Conservation (phyloP, 176 grass and related monocot species). For the Oryza glumipatula region DNA sequence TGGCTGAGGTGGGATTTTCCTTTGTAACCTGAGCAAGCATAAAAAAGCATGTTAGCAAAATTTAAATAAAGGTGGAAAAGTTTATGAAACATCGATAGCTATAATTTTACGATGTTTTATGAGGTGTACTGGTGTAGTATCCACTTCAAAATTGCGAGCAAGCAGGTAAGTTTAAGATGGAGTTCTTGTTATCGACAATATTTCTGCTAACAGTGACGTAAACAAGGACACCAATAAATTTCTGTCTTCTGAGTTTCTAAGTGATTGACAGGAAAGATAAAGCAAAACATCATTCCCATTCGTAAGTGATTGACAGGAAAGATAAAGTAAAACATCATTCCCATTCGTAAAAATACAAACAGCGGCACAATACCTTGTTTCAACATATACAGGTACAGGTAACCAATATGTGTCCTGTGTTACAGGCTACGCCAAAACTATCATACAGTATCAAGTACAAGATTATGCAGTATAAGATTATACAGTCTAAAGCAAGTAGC, state of each 20-base stretch:
- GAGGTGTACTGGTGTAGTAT: background rate
- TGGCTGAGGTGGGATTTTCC: conserved; percentile 57
- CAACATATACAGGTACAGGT: background rate
- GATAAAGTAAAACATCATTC: background rate
- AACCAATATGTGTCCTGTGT: conserved; percentile 14
- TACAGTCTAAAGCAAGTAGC: background rate
- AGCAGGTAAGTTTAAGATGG: background rate
- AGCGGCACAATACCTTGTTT: background rate
- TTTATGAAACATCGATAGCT: background rate
- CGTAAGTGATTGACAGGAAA: background rate
- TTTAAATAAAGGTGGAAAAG: background rate
- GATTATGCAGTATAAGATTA: background rate
- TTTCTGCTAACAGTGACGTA: background rate
- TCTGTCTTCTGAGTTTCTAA: background rate
- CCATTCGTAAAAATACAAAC: background rate
- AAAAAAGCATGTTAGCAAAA: background rate
- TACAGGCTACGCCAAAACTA: background rate
- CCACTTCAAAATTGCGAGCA: background rate
- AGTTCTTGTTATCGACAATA: background rate
- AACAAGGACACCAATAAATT: background rate
- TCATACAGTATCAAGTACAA: background rate
- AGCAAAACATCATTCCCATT: background rate
- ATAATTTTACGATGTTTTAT: background rate
- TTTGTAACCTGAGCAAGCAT: conserved; percentile 68
- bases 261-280: background rate